Evolutionary conservation across 129 eudicot species (phyloP).

Genomic region (Helianthus annuus): DNA sequence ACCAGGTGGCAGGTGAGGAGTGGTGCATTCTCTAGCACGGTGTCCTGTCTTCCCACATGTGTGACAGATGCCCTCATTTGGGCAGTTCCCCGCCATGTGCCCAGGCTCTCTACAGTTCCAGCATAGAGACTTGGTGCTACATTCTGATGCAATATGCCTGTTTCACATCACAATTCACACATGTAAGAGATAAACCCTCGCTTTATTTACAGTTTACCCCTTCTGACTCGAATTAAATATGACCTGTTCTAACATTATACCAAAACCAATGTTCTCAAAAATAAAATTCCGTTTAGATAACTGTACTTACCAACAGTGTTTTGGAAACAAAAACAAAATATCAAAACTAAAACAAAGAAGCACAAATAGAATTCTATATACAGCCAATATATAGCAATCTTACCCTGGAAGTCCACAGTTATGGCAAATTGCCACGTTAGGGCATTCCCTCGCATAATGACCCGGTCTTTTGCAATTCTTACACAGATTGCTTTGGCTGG

Average conservation of each 20-base stretch:
- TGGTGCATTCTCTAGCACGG: constrained; percentile 80
- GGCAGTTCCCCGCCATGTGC: constrained; percentile 94
- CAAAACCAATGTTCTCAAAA: background rate
- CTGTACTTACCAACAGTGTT: background rate
- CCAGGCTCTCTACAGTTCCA: constrained; percentile 99
- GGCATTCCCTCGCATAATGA: constrained; percentile 96
- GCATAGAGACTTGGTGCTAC: constrained; percentile 85
- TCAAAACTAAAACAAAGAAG: no score
- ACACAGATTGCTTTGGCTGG: constrained; percentile 79
- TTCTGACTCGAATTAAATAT: no score
- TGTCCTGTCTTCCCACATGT: constrained; percentile 93
- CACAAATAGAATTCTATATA: no score
- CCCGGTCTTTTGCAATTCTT: constrained; percentile 96
- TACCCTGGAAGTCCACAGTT: constrained; percentile 99
- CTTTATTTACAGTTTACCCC: no score
- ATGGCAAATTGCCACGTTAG: constrained; percentile 89
- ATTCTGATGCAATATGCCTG: constrained; percentile 91
- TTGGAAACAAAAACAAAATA: background rate
- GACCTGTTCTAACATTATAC: background rate
- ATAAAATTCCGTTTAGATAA: background rate
- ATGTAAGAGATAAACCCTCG: background rate
- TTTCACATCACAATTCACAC: constrained; percentile 14
- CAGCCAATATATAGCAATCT: constrained; percentile 13
- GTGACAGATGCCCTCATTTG: constrained; percentile 96
- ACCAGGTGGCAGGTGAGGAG: constrained; percentile 63